Evolutionary conservation across 306 rosid species (phyloP), one percentile per base, ranked within the genome.

Genomic region (Prunus salicina): DNA sequence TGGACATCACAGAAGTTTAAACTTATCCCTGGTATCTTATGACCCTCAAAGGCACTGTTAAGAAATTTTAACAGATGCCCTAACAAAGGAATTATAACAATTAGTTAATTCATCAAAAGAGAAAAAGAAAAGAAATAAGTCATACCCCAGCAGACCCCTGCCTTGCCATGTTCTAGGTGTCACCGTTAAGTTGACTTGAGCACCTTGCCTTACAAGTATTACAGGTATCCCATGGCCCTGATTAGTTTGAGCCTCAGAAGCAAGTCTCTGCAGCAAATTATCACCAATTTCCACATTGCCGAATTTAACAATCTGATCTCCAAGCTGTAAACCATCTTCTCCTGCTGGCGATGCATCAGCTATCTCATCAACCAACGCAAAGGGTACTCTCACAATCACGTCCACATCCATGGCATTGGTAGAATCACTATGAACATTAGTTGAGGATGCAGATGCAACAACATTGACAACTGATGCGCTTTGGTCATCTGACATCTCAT

Each of bases 101-200:
- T 4, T 16, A n/a, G 28, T 13, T 19, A 66, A 20, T 45, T 60
- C 8, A 51, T n/a, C 50, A 51, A 50, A 69, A 67, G 62, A 76
- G 38, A 18, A 47, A 79, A 22, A 13, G 11, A 27, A 61, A 61
- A 74, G 73, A 81, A 69, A 79, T 2, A 18, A 75, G 28, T 74
- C 93, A 73, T 95, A 90, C 98, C 98, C 98, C n/a, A 95, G 81
- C 20, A 95, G 85, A 72, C 97, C 97, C 49, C 97, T 84, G 87
- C 97, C 97, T 84, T 87, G 91, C 98, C 97, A 95, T 53, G 92
- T 82, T 88, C 98, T 88, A 12, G 98, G 98, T 19, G 92, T 92
- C 84, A 92, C 60, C 16, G 85, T 83, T 62, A 89, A 60, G 88
- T 89, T 95, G 72, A 92, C 71, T 47, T 72, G 71, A 45, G 88